Evolutionary conservation across 2,329 filamentous ascomycete species (phyloP), one percentile per base, ranked within the genome.

Genomic region (Colletotrichum filicis): DNA sequence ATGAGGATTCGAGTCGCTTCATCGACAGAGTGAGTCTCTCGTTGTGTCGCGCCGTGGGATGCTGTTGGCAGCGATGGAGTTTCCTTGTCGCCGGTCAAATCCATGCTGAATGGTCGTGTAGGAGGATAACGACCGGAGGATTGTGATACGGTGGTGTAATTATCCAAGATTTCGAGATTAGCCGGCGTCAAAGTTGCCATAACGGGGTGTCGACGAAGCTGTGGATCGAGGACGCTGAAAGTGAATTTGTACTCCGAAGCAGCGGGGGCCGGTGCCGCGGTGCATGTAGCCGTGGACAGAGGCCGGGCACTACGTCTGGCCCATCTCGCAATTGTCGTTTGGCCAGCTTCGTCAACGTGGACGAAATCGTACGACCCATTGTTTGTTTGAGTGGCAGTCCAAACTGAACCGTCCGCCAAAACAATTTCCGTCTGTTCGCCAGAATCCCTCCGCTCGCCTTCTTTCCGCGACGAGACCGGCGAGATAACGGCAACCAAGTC

Each of bases 171-270:
- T 62, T 94, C 91, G 35, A 96, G 88, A 14, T 87, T 89, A 5
- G 87, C 86, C 14, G 87, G 87, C 4, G 89, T 92, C 57, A 96
- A 85, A 2, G 88, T 90, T 1, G 92, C 94, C 82, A 95, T 88
- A 77, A 95, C 90, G 5, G 94, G 93, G 78, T 96, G 94, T 14
- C 92, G 90, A 42, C 92, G 87, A 9, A 89, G 90, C 59, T 88
- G 88, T 0, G 93, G 90, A 76, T 93, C 90, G 77, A 96, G 91
- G 74, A 94, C 90, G 83, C 92, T 95, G 79, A 96, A 96, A 9
- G 91, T 94, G 84, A 92, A 95, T 79, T 90, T 91, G 70, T 82
- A 84, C 59, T 90, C 88, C 1, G 78, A 74, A 2, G 77, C 76
- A 4, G 80, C 74, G 4, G 80, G 74, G 7, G 75, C 74, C 19